Base-by-base conservation (phyloP, 1,284 basidiomycete species). In the Cutaneotrichosporon mucoides region DNA sequence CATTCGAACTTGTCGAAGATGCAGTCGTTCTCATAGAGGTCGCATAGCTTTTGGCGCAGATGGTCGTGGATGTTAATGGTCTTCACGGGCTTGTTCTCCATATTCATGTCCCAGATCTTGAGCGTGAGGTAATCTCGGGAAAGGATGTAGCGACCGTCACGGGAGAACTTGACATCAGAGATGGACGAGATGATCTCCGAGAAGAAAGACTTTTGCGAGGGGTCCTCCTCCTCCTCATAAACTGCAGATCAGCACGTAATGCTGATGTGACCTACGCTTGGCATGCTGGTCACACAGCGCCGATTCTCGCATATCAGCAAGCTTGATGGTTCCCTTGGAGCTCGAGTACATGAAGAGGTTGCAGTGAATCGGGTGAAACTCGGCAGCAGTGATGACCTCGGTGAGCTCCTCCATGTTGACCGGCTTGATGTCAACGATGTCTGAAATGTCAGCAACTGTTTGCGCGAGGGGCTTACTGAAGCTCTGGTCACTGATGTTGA, bases 1-100 rank as follows among this genome's bases (percentile, higher is more conserved):
- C 93, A 96, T 80, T 97, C 96, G 69, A 99, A 99, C 80, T 99
- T 99, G 84, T 99, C 96, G 78, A 99, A 99, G 76, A 99, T 99
- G 79, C 95, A 98, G 77, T 99, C 96, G 75, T 99, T 99, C 82
- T 99, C 96, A 76, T 99, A 99, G 64, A 99, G 80, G 78, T 99
- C 96, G 79, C 96, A 99, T 10, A 99, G 85, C 79, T 99, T 99
- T 60, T 91, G 90, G 56, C 95, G 88, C 45, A 99, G 83, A 78
- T 99, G 96, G 71, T 99, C 96, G 73, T 99, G 96, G 69, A 99
- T 99, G 57, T 92, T 90, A 78, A 99, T 99, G 6, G 94, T 98
- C 82, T 96, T 96, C 63, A 99, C 81, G 4, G 96, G 96, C 74
- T 89, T 86, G 68, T 86, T 88, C 80, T 99, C 96, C 95, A 99